Evolutionary conservation across 345 rosid species (phyloP), one percentile per base, ranked within the genome.

Genomic region (Garcia nutans): DNA sequence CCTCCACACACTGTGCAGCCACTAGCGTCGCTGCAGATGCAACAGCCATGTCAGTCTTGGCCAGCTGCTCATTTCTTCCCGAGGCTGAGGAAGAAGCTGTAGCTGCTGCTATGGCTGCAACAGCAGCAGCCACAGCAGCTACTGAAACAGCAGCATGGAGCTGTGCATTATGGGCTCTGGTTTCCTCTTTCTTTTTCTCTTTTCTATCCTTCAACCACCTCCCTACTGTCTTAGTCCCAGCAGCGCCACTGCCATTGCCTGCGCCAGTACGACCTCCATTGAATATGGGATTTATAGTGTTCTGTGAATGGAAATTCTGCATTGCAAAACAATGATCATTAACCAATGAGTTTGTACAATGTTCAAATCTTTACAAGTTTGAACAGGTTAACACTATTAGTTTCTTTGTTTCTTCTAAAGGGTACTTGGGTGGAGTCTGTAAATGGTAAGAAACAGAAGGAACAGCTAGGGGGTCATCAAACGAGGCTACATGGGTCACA

Each of bases 1-100:
- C 91, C 84, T 95, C 97, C 71, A 93, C 97, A 67, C 97, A 95
- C 86, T 93, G 99, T 4, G 97, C 97, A n/a, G 99, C 99, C 17
- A 95, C 97, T 68, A 93, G 81, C 7, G 99, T 92, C 0, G 97
- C 96, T 0, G 99, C 99, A 2, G 99, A 93, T 8, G 99, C 98
- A 77, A 96, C 83, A 9, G 98, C 99, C 87, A 89, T 88, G 67
- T 96, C 90, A 3, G 90, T 85, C 87, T 88, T 93, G 15, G 91
- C 85, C 57, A 82, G 71, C 63, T 91, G 91, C 71, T 93, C 99
- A 52, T 88, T 86, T 80, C 87, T 90, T 23, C 84, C 84, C 0
- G 86, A 78, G 3, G 89, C 76, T 2, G 95, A 90, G 22, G 92
- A 80, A 63, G 97, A 86, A 2, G 97, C 92, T 0, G 96, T 89